Percentiles rank a stretch among this genome's conserved stretches.
Conservation (phyloP, 148 eudicot genomes). For the Rhododendron simsii region DNA sequence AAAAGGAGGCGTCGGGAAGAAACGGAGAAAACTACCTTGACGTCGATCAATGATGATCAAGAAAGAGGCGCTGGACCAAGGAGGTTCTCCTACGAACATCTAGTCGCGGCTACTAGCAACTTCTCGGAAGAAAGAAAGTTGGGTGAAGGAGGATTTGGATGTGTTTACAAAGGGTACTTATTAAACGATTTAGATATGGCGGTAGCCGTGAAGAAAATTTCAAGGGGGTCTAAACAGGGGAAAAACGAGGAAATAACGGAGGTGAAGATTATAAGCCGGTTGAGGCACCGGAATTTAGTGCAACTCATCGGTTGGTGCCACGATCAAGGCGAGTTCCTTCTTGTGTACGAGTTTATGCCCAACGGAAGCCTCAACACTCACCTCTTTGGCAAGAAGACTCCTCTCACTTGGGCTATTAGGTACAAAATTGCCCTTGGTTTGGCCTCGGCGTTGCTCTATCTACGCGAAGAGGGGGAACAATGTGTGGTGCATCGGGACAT, state of each 20-base stretch:
- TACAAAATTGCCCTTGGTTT: constrained; percentile 28
- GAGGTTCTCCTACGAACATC: constrained; percentile 16
- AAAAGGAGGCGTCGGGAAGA: not conserved
- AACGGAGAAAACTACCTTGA: not conserved
- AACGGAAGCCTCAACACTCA: constrained; percentile 45
- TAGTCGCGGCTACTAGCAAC: constrained; percentile 16
- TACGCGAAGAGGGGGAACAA: constrained; percentile 46
- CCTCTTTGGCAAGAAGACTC: constrained; percentile 24
- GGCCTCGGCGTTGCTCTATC: too few relatives aligned
- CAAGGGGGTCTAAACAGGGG: constrained; percentile 26
- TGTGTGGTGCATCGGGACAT: constrained; percentile 60
- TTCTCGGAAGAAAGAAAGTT: constrained; percentile 16
- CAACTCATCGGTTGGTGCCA: too few relatives aligned
- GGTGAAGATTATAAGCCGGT: constrained; percentile 27
- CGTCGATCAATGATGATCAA: constrained; percentile 21
- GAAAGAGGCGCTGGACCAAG: constrained; percentile 29
- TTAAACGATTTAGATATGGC: not conserved
- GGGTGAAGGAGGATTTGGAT: constrained; percentile 33
- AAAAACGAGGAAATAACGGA: constrained; percentile 23
- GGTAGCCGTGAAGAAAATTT: constrained; percentile 25
- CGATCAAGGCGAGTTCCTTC: too few relatives aligned
- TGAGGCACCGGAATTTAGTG: constrained; percentile 13
- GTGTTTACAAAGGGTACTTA: constrained; percentile 7
- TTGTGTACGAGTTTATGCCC: constrained; percentile 21
- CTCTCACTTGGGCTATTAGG: constrained; percentile 33